A percentile compares a stretch with the other conserved stretches of the same genome.
These are phyloP conservation scores for Pythium rhizo-oryzae DNA, from an alignment of 352 stramenopile species.

Conservation along the genomic window DNA sequence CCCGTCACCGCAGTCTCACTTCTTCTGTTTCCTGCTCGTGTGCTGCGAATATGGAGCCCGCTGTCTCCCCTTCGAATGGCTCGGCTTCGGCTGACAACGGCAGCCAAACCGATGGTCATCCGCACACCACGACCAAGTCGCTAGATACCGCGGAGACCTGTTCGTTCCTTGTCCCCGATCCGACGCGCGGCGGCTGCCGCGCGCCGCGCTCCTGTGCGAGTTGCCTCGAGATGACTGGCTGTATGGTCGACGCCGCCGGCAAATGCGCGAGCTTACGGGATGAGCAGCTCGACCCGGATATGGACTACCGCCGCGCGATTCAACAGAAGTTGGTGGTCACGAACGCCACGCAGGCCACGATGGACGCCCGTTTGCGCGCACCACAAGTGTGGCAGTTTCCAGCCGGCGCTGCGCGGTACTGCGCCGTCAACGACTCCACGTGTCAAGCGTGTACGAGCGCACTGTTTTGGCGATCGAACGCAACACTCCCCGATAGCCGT, in stretches of 20 bases:
- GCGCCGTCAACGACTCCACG: neutral
- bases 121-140: neutral
- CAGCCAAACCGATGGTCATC: neutral
- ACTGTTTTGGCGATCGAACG: conserved; percentile 13
- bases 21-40: too few relatives aligned
- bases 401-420: conserved; percentile 1
- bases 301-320: conserved; percentile 9
- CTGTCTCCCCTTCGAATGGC: too few relatives aligned
- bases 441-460: neutral
- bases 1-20: too few relatives aligned
- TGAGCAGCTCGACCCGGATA: neutral
- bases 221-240: conserved; percentile 15
- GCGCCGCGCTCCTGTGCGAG: conserved; percentile 15
- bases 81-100: neutral
- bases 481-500: conserved; percentile 9
- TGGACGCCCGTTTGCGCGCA: neutral
- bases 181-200: conserved; percentile 11
- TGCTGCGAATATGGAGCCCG: too few relatives aligned
- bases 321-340: neutral
- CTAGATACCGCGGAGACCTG: conserved; percentile 13
- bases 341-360: neutral
- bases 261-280: conserved; percentile 5
- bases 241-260: conserved; percentile 15
- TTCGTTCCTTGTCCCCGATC: neutral
- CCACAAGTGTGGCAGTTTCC: conserved; percentile 19